Base-by-base conservation (phyloP, 2,329 filamentous ascomycete species). In the Scedosporium minutisporum region DNA sequence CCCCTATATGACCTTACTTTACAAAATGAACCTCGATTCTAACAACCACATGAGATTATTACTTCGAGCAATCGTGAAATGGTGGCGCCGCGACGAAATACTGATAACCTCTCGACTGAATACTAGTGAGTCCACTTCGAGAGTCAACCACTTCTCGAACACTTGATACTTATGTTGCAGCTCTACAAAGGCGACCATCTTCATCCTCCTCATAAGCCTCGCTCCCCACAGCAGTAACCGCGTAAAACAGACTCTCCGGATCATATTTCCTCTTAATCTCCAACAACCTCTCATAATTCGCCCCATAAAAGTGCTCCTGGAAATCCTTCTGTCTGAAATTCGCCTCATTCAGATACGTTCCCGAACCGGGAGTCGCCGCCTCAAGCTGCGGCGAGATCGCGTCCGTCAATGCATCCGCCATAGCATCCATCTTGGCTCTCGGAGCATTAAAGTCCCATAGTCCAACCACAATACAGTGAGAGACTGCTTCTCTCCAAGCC, bases 181-280 rank as follows among this genome's bases (percentile, higher is more conserved):
- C 21, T 21, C 48, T 53, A 14, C 57, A 58, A 29, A 58, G 16
- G 1, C 57, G 12, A 16, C 57, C 57, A 3, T 58, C 57, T 10
- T 9, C 57, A 33, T 58, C 57, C 57, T 38, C 57, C 27, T 38
- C 57, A 58, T 18, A 58, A 16, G 6, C 57, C 27, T 58, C 57
- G 18, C 57, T 58, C n/a, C 57, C 57, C 3, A 58, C 57, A 6
- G 57, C 57, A n/a, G 57, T 58, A 38, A 58, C 57, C 16, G 27
- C 57, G 38, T 58, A 81, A 42, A 81, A 81, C 6, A 85, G 63
- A 1, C 69, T 67, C 0, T 71, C 60, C 1, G 77, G 72, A 66
- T 84, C 83, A 66, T 78, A 84, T 67, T 75, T 78, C 38, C 72
- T 67, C 76, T 86, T 86, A 29, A 85, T 72, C 0, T 58, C 41